Base-by-base conservation (phyloP, 768 basidiomycete species). In the Dacryopinax spathularia region DNA sequence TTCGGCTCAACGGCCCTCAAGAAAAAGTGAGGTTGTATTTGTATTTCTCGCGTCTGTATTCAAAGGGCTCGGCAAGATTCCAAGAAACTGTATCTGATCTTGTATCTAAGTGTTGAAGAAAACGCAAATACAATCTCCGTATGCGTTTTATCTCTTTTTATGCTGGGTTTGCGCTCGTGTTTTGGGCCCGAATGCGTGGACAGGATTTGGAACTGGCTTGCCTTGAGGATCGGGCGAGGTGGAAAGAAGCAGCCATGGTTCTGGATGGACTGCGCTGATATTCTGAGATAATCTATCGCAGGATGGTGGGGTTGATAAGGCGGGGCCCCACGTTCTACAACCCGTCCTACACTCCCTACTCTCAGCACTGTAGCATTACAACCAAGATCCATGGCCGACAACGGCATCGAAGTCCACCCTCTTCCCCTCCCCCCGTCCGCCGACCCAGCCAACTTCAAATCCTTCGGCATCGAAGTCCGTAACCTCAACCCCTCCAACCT, bases 391-490 rank as follows among this genome's bases (percentile, higher is more conserved):
- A 56, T 56, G 48, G 48, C 48, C 3, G 25, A 22, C 15, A 29
- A 22, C 3, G 48, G 25, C 25, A 20, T 56, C 13, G 31, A 22
- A 29, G 31, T 29, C 48, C 48, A 56, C 27, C 82, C 88, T 61
- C 75, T 93, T 5, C 82, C 88, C 5, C 77, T 89, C 1, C 88
- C 91, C 18, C 73, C 82, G 18, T 82, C 84, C 33, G 87, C 86
- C 12, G 84, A 91, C 71, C 71, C 84, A 4, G 74, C 80, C 36
- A 81, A 82, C 73, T 86, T 92, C 71, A 69, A 73, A 35, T 76
- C 84, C 64, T 91, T 93, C 73, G 91, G 91, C 1, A 78, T 86
- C 33, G 80, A 88, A 71, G 89, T 93, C 39, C 82, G 80, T 68
- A 88, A 87, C 12, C 78, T 88, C 59, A 75, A 87, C 69, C 89